Evolutionary conservation across 768 basidiomycete species (phyloP).

Genomic region (Calocybe gangraenosa): DNA sequence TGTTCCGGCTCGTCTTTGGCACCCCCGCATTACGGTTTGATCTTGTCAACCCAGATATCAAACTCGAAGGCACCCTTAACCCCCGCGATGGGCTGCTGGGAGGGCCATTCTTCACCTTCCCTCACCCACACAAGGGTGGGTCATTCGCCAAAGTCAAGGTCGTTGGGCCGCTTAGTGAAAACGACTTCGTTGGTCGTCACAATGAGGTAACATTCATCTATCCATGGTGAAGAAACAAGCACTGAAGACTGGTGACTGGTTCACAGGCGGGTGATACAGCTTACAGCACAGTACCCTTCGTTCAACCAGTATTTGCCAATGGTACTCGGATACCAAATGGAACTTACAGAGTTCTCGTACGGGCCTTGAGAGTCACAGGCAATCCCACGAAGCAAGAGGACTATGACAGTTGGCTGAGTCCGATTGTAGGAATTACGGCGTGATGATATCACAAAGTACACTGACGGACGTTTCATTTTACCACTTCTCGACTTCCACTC

Average conservation of each 20-base stretch:
- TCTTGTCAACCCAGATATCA: conserved; percentile 39
- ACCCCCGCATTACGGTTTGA: conserved; percentile 43
- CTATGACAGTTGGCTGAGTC: conserved; percentile 45
- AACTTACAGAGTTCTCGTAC: conserved; percentile 34
- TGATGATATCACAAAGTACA: too few species aligned
- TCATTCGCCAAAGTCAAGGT: conserved; percentile 33
- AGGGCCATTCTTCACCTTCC: conserved; percentile 36
- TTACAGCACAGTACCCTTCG: conserved; percentile 24
- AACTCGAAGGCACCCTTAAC: conserved; percentile 36
- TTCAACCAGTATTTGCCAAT: conserved; percentile 36
- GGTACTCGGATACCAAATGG: conserved; percentile 41
- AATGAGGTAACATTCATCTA: conserved; percentile 31
- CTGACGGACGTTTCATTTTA: too few species aligned
- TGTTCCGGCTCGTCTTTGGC: conserved; percentile 45
- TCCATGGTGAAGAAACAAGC: too few species aligned
- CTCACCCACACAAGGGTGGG: conserved; percentile 27
- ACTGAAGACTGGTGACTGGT: too few species aligned
- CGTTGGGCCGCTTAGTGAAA: conserved; percentile 44
- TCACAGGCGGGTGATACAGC: conserved; percentile 23
- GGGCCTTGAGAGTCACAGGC: conserved; percentile 39
- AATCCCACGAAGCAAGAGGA: conserved; percentile 36
- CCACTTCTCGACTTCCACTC: too few species aligned
- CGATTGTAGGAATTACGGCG: conserved; percentile 26
- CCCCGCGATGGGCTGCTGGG: conserved; percentile 17
- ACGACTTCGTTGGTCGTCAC: conserved; percentile 45